These are phyloP conservation scores for Thermothielavioides terrestris DNA, from an alignment of 495 filamentous ascomycete species.

Conservation along the genomic window DNA sequence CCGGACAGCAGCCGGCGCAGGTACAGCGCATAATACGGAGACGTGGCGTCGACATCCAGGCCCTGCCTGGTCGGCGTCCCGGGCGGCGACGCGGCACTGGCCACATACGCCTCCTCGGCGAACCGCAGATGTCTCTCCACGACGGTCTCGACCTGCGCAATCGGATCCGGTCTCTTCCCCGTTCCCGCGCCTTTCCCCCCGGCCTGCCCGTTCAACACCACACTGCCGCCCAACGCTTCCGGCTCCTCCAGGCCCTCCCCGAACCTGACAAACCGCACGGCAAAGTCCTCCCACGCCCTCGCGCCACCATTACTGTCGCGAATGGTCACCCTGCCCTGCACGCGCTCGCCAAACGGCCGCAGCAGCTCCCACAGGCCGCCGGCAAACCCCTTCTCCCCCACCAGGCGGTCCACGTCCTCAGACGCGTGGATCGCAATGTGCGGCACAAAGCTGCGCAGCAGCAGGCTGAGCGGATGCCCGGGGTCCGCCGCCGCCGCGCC, in stretches of 20 bases:
- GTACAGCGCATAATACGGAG: slow-evolving; percentile 71
- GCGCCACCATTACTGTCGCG: slow-evolving; percentile 81
- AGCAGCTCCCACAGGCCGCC: slow-evolving; percentile 74
- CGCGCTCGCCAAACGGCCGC: slow-evolving; percentile 81
- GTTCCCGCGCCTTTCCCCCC: slow-evolving; percentile 4
- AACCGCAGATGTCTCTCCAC: slow-evolving; percentile 45
- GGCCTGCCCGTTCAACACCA: slow-evolving; percentile 24
- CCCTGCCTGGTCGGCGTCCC: slow-evolving; percentile 30
- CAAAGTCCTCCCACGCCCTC: slow-evolving; percentile 79
- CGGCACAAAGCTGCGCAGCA: slow-evolving; percentile 78
- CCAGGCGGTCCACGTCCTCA: slow-evolving; percentile 69
- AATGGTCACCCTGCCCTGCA: slow-evolving; percentile 81
- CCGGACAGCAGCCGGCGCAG: slow-evolving; percentile 75
- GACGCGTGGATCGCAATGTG: slow-evolving; percentile 79
- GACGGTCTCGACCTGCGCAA: slow-evolving; percentile 40
- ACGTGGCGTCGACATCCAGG: slow-evolving; percentile 34
- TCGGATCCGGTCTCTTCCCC: neutral
- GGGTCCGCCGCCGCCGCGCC: slow-evolving; percentile 42
- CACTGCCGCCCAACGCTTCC: slow-evolving; percentile 23
- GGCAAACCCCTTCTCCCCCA: slow-evolving; percentile 72
- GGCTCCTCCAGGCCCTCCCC: slow-evolving; percentile 52
- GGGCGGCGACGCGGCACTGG: slow-evolving; percentile 24
- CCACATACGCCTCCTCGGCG: slow-evolving; percentile 38
- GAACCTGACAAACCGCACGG: slow-evolving; percentile 69
- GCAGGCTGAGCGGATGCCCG: slow-evolving; percentile 59